Evolutionary conservation across 495 filamentous ascomycete species (phyloP), one percentile per base, ranked within the genome.

Genomic region (Acidiella bohemica): DNA sequence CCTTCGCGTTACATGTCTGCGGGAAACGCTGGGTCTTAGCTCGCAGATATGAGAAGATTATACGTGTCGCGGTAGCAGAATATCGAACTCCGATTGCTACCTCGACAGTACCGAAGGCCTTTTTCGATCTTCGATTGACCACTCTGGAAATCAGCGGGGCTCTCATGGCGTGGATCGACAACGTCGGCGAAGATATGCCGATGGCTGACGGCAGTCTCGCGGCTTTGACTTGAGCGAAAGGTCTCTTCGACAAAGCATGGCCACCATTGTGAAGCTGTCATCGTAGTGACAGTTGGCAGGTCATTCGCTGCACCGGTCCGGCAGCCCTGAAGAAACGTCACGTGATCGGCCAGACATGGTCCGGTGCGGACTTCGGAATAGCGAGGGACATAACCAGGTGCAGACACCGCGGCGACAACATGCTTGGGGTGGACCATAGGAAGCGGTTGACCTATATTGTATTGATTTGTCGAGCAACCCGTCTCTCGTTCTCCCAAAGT

Each of bases 1-100:
- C 36, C 14, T 39, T 39, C 16, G 36, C 36, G 14, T 20, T 39
- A n/a, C 36, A 39, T 14, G 19, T 17, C 13, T 39, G 36, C 36
- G 36, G 36, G 10, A 39, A 39, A 20, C 16, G 16, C 13, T 39
- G 36, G 36, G 20, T 23, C 5, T 17, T 39, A 23, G 36, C 36
- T 28, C 11, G 24, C 24, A n/a, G 4, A n/a, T 39, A 26, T 17
- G 36, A 39, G 14, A 39, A 28, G 24, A 39, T 28, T 13, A 20
- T 39, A 5, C 36, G 36, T 8, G 28, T 28, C 16, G 36, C 36
- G 22, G 36, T 39, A 8, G 36, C 36, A 9, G 36, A 39, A 17
- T 39, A 26, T 28, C 20, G 36, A 5, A 26, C 36, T 13, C 36
- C 36, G 13, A 20, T 39, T 28, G 36, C 21, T 3, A 5, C 21